Percentiles rank a stretch among this genome's conserved stretches.
phyloP scores from a whole-genome alignment of 169 alveolate species.

The Plasmodium relictum region DNA sequence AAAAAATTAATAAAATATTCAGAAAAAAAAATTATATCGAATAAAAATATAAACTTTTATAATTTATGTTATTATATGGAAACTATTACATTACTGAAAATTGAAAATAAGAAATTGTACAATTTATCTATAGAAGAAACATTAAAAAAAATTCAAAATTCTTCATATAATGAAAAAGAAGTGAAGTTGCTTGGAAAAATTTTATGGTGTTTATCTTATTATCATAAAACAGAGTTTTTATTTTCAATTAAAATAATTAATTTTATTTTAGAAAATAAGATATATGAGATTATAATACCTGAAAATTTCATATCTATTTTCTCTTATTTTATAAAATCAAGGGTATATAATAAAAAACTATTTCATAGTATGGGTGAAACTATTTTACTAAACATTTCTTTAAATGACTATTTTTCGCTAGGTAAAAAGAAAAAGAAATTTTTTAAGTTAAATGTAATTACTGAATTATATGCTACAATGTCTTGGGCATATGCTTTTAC shows the following conservation, averaged over 20 bases:
- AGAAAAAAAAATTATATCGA: conserved; percentile 19
- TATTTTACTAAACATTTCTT: conserved; percentile 18
- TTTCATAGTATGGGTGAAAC: conserved; percentile 49
- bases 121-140: conserved; percentile 15
- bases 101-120: conserved; percentile 55
- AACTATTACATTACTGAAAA: conserved; percentile 42
- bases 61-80: conserved; percentile 75
- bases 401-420: conserved; percentile 14
- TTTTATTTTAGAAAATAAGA: conserved; percentile 36
- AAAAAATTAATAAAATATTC: conserved; percentile 31
- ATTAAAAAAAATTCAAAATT: conserved; percentile 4
- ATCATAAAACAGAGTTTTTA: conserved; percentile 66
- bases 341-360: conserved; percentile 43
- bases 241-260: conserved; percentile 29
- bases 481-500: conserved; percentile 79
- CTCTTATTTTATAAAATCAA: conserved; percentile 69
- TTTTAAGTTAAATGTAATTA: conserved; percentile 38
- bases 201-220: conserved; percentile 76
- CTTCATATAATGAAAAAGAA: conserved; percentile 16
- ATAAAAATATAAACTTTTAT: conserved; percentile 1
- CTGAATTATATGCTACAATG: conserved; percentile 73
- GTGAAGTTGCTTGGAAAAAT: conserved; percentile 57
- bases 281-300: conserved; percentile 34
- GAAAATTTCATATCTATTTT: conserved; percentile 73
- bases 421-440: background rate